phyloP scores from a whole-genome alignment of 2,329 filamentous ascomycete species.

The Phaeosphaeria sp. region DNA sequence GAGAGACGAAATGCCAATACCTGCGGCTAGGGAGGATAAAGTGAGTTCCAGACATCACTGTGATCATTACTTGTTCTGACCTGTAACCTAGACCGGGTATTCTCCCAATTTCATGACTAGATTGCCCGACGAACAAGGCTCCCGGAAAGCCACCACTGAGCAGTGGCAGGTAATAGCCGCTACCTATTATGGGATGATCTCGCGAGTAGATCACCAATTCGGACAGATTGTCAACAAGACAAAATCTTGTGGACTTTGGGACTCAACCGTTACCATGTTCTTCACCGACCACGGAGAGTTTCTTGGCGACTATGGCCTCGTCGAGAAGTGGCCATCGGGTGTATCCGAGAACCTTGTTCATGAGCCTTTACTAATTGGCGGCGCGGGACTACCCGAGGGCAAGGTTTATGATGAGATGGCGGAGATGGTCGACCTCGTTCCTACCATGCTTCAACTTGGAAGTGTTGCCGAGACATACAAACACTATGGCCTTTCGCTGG shows the following conservation, averaged over 20 bases:
- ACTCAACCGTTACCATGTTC: constrained; percentile 53
- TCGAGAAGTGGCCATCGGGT: constrained; percentile 59
- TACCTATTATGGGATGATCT: constrained; percentile 58
- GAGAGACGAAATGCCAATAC: constrained; percentile 32
- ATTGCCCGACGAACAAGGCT: constrained; percentile 47
- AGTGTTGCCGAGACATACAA: constrained; percentile 49
- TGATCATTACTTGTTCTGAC: background rate
- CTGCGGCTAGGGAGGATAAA: constrained; percentile 4
- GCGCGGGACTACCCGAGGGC: constrained; percentile 49
- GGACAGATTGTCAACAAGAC: constrained; percentile 48
- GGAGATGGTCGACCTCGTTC: constrained; percentile 57
- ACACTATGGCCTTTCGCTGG: constrained; percentile 50
- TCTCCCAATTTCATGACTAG: constrained; percentile 52
- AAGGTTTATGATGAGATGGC: constrained; percentile 44
- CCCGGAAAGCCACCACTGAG: constrained; percentile 49
- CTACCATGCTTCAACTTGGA: constrained; percentile 52
- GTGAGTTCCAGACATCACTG: too few relatives aligned
- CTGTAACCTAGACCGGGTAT: constrained; percentile 47
- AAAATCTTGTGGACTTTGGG: constrained; percentile 46
- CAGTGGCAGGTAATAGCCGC: constrained; percentile 55
- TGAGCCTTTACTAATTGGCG: constrained; percentile 55
- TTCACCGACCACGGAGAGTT: constrained; percentile 58
- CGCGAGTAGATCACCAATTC: constrained; percentile 56
- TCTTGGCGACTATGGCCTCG: constrained; percentile 55
- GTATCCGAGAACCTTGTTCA: constrained; percentile 52